Evolutionary conservation across 169 alveolate species (phyloP).

Genomic region (Theileria parva): DNA sequence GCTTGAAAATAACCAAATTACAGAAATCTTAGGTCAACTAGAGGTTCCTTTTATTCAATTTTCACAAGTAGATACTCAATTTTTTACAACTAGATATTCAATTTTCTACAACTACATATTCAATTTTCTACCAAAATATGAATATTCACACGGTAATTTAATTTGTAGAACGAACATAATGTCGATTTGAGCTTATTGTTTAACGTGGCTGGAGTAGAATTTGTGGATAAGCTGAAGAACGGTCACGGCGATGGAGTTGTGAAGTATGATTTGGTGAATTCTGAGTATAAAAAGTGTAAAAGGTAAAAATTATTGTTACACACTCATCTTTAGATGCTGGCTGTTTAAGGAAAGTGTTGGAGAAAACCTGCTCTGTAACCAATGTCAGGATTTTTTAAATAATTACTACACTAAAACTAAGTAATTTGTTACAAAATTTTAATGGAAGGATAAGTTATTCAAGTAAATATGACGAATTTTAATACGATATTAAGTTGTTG

Average conservation of each 20-base stretch:
- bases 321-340: slow-evolving; percentile 39
- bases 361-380: slow-evolving; percentile 35
- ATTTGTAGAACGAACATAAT: slow-evolving; percentile 12
- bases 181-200: slow-evolving; percentile 42
- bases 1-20: neutral
- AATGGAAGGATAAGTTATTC: neutral
- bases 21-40: slow-evolving; percentile 15
- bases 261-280: slow-evolving; percentile 1
- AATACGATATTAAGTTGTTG: neutral
- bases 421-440: neutral
- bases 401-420: neutral
- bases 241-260: neutral
- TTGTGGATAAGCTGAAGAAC: neutral
- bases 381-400: slow-evolving; percentile 16
- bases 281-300: slow-evolving; percentile 26
- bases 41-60: slow-evolving; percentile 2
- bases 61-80: neutral
- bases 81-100: no score
- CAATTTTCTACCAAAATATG: no score
- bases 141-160: slow-evolving; percentile 7
- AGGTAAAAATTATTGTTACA: slow-evolving; percentile 13
- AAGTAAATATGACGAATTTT: neutral
- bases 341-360: slow-evolving; percentile 48
- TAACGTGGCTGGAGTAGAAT: slow-evolving; percentile 38
- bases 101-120: no score